A percentile compares a stretch with the other conserved stretches of the same genome.
Evolutionary conservation across 192 early-diverging fungal species (phyloP).

Genomic region (Phycomyces blakesleeanus): DNA sequence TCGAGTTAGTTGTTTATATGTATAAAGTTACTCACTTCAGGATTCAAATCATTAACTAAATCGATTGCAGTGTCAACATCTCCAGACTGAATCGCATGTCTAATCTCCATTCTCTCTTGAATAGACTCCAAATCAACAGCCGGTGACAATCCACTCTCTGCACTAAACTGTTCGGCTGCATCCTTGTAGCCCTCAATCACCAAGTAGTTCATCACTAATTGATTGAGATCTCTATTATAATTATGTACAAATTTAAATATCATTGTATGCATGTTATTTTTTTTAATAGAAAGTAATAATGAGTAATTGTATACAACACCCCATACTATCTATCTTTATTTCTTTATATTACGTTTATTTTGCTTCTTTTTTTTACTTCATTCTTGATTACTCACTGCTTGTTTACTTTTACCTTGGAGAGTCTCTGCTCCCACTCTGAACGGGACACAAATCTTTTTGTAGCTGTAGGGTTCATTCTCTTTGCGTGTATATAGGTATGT

Average conservation of each 20-base stretch:
- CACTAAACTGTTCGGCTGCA: slow-evolving; percentile 93
- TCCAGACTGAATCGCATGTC: slow-evolving; percentile 86
- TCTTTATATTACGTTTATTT: too few relatives aligned
- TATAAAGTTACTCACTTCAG: slow-evolving; percentile 86
- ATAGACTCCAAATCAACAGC: slow-evolving; percentile 84
- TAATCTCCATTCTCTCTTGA: slow-evolving; percentile 92
- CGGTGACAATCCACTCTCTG: slow-evolving; percentile 79
- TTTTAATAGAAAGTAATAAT: too few relatives aligned
- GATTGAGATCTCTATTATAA: slow-evolving; percentile 85
- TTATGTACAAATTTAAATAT: too few relatives aligned
- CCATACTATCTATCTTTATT: too few relatives aligned
- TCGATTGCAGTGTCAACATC: slow-evolving; percentile 93
- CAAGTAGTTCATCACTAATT: slow-evolving; percentile 98
- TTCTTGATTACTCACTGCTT: slow-evolving; percentile 65
- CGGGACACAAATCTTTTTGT: slow-evolving; percentile 57
- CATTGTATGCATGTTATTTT: too few relatives aligned
- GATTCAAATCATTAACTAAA: slow-evolving; percentile 97
- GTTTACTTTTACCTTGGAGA: slow-evolving; percentile 79
- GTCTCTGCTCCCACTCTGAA: slow-evolving; percentile 83
- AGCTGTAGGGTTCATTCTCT: slow-evolving; percentile 5
- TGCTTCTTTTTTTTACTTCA: too few relatives aligned
- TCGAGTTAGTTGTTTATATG: too few relatives aligned
- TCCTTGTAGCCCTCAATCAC: slow-evolving; percentile 99
- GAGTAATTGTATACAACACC: too few relatives aligned
- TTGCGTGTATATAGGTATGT: too few relatives aligned